Base-by-base conservation (phyloP, 2,329 filamentous ascomycete genomes). In the Colletotrichum truncatum region DNA sequence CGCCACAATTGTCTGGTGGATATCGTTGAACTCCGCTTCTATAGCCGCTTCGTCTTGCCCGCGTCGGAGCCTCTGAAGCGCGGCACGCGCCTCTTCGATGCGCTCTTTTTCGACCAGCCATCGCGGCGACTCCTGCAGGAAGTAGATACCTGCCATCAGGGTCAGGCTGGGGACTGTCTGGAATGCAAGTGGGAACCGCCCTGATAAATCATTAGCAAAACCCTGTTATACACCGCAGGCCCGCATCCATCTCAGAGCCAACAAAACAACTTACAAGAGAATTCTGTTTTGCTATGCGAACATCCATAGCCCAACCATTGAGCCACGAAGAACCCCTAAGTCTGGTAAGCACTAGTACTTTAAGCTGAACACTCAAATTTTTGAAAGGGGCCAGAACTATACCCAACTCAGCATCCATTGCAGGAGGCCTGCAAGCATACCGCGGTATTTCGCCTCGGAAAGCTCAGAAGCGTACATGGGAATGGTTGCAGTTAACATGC, bases 401-500 rank as follows among this genome's bases (percentile, higher is more conserved):
- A n/a, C n/a, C 63, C 79, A 74, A 7, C 77, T 78, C 39, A 82
- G 73, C 74, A 82, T 79, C 80, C 80, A 83, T 69, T 83, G 80
- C 54, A 81, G 72, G 54, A 81, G 70, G 25, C 79, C 78, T 11
- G 75, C 77, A 4, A 82, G 69, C 39, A 77, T 72, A 5, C 78
- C 80, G 52, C 80, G 74, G 65, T 76, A 76, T 5, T 71, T 73
- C 4, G 79, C 71, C 36, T 73, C 76, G 6, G 80, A 77, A 12
- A 82, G 65, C 67, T 82, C 80, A 18, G 74, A 80, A 68, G 79
- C 80, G 68, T 84, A 84, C 48, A 84, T 78, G 3, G 82, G 82
- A 21, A 84, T 77, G 0, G 78, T 81, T 28, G 79, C 77, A 1
- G 81, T 82, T 69, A 84, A 76, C 51, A 82, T 73, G 4, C 83